phyloP scores from a whole-genome alignment of 805 yeast species.

The Ogataea minuta region DNA sequence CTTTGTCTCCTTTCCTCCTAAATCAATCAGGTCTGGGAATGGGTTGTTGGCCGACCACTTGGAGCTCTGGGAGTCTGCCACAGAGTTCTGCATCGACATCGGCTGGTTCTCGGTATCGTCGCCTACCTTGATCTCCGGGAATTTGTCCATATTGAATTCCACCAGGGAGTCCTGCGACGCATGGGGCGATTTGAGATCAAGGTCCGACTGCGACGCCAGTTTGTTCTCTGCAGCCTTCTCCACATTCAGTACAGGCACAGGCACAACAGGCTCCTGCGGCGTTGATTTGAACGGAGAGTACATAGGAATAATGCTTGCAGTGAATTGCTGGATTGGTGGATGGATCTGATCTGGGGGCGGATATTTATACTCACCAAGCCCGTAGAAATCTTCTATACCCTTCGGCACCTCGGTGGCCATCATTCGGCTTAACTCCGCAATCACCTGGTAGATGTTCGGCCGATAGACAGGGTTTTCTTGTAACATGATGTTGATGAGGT shows the following conservation, averaged over 20 bases:
- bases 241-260: constrained; percentile 16
- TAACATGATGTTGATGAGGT: constrained; percentile 72
- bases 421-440: constrained; percentile 60
- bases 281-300: constrained; percentile 35
- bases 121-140: constrained; percentile 7
- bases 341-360: constrained; percentile 28
- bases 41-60: constrained; percentile 29
- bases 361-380: constrained; percentile 30
- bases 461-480: constrained; percentile 79
- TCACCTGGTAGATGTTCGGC: constrained; percentile 84
- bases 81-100: constrained; percentile 10
- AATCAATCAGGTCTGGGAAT: constrained; percentile 25
- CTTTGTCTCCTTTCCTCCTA: neutral
- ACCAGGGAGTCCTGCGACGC: constrained; percentile 10
- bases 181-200: constrained; percentile 1
- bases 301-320: constrained; percentile 30
- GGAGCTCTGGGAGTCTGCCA: constrained; percentile 4
- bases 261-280: constrained; percentile 42
- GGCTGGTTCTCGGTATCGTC: constrained; percentile 2
- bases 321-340: constrained; percentile 31
- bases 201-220: neutral
- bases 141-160: constrained; percentile 10
- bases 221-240: neutral
- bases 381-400: constrained; percentile 35
- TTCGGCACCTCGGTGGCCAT: constrained; percentile 45